Percentiles rank a stretch among this genome's conserved stretches.
phyloP scores from a whole-genome alignment of 371 early-diverging fungal genomes.

The Nematocida homosporus region DNA sequence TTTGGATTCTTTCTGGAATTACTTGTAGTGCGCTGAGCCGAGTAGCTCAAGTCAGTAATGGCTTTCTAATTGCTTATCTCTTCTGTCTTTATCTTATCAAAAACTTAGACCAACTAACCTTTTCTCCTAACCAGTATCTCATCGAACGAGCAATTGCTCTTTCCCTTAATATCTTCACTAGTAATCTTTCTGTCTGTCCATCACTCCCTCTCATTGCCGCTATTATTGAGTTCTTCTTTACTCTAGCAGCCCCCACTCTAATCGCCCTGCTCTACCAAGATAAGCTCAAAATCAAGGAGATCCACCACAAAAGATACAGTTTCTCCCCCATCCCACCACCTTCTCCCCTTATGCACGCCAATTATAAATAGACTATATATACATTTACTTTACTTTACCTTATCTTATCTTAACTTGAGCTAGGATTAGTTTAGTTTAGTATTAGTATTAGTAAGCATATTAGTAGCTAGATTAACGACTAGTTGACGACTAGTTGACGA shows the following conservation, averaged over 20 bases:
- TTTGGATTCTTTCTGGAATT: neutral
- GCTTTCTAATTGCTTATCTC: constrained; percentile 1
- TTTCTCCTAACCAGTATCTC: neutral
- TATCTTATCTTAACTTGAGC: no score
- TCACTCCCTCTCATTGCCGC: neutral
- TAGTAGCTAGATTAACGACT: neutral
- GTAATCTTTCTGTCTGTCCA: constrained; percentile 1
- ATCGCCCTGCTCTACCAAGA: constrained; percentile 26
- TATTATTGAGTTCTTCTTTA: constrained; percentile 30
- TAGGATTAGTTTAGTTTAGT: no score
- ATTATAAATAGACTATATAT: no score
- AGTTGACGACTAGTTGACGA: neutral
- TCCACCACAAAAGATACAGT: neutral
- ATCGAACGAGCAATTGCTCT: constrained; percentile 14
- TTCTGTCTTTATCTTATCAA: neutral
- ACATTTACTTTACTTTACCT: no score
- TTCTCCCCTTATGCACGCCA: neutral
- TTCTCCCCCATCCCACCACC: neutral
- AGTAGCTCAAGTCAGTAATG: neutral
- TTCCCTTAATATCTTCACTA: constrained; percentile 12
- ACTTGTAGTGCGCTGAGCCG: neutral
- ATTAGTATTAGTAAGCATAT: no score
- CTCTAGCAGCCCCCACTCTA: constrained; percentile 2
- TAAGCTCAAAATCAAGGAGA: constrained; percentile 6
- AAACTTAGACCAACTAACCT: neutral